Conservation (phyloP, 1,139 yeast genomes). For the Debaryomyces singareniensis region DNA sequence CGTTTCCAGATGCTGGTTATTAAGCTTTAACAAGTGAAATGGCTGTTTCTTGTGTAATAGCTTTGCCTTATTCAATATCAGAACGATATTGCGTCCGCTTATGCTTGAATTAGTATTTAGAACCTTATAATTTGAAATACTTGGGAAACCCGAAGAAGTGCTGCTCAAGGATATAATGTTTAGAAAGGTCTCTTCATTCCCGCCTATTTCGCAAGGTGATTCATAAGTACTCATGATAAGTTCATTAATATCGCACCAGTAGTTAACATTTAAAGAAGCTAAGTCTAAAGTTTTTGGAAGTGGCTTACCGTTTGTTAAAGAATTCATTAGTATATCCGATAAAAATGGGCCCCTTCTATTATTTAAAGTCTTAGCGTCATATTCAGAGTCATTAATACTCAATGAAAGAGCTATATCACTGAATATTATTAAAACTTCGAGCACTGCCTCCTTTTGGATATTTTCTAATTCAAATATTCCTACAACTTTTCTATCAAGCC, state of each 20-base stretch:
- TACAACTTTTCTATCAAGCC: constrained; percentile 81
- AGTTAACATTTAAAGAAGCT: constrained; percentile 62
- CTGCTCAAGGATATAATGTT: too few relatives aligned
- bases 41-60: constrained; percentile 76
- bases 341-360: constrained; percentile 46
- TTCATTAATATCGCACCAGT: constrained; percentile 64
- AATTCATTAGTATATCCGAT: constrained; percentile 83
- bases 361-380: constrained; percentile 20
- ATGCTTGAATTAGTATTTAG: constrained; percentile 1
- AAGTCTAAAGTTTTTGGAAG: constrained; percentile 45
- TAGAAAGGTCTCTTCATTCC: constrained; percentile 5
- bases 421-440: constrained; percentile 65
- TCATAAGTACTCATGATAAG: constrained; percentile 41
- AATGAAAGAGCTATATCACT: constrained; percentile 73
- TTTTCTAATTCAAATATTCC: constrained; percentile 60
- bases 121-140: constrained; percentile 11
- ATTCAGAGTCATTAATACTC: constrained; percentile 37
- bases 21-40: constrained; percentile 67
- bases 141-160: background rate
- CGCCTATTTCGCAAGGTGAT: constrained; percentile 14
- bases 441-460: constrained; percentile 21
- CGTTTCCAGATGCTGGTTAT: constrained; percentile 36
- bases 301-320: constrained; percentile 80
- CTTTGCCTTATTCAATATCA: constrained; percentile 68
- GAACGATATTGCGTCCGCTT: constrained; percentile 42